Conservation (phyloP, 768 basidiomycete genomes). For the Glaciozyma antarctica region DNA sequence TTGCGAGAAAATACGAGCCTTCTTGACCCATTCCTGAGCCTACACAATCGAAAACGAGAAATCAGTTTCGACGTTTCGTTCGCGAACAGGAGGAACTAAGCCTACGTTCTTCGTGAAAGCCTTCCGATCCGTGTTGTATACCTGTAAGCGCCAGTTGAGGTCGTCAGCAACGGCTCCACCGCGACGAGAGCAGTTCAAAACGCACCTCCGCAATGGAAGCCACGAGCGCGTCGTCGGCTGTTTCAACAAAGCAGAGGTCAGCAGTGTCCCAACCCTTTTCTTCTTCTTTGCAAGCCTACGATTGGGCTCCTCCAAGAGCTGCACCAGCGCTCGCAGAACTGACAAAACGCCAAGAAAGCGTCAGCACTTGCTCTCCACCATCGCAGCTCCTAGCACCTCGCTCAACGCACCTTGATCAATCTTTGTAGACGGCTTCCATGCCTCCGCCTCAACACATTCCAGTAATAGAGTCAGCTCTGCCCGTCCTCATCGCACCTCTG, state of each 20-base stretch:
- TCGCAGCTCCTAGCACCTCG: neutral
- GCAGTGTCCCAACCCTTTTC: neutral
- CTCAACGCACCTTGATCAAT: slow-evolving; percentile 27
- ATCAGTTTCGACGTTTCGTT: too few relatives aligned
- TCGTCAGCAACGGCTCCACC: neutral
- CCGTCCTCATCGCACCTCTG: too few relatives aligned
- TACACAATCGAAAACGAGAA: neutral
- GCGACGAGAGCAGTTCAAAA: too few relatives aligned
- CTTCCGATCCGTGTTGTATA: slow-evolving; percentile 24
- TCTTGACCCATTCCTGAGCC: slow-evolving; percentile 32
- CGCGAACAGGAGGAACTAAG: neutral
- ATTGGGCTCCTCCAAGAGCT: slow-evolving; percentile 31
- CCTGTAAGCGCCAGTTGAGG: neutral
- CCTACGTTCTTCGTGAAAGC: slow-evolving; percentile 24
- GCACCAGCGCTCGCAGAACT: slow-evolving; percentile 31
- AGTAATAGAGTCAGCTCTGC: neutral
- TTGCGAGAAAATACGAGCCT: slow-evolving; percentile 4
- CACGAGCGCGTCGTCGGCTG: slow-evolving; percentile 32
- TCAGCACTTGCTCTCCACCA: neutral
- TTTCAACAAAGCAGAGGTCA: neutral
- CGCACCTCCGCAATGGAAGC: slow-evolving; percentile 31
- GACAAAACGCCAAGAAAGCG: neutral
- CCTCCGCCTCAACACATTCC: slow-evolving; percentile 21
- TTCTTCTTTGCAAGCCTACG: slow-evolving; percentile 3
- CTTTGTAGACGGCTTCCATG: slow-evolving; percentile 33